phyloP scores from a whole-genome alignment of 2,329 filamentous ascomycete species.

The Fusarium clavum region DNA sequence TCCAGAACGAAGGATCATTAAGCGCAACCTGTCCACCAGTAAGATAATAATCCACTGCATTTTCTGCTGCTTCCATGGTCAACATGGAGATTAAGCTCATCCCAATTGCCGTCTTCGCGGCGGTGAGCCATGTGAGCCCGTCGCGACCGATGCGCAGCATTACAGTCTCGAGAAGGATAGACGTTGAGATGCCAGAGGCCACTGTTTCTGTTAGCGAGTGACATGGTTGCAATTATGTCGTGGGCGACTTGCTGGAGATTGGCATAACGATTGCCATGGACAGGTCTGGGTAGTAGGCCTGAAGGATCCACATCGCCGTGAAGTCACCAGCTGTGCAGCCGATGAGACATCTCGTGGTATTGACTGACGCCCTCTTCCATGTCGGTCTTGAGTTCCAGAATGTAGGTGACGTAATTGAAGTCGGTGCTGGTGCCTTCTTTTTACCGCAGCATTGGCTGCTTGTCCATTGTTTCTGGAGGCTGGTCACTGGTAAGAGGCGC shows the following conservation, averaged over 20 bases:
- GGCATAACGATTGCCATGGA: slow-evolving; percentile 63
- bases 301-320: slow-evolving; percentile 66
- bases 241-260: slow-evolving; percentile 57
- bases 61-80: slow-evolving; percentile 67
- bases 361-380: slow-evolving; percentile 64
- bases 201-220: slow-evolving; percentile 50
- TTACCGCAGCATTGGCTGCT: slow-evolving; percentile 33
- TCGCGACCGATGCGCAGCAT: slow-evolving; percentile 63
- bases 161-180: slow-evolving; percentile 63
- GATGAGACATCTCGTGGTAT: slow-evolving; percentile 66
- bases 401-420: not conserved
- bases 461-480: slow-evolving; percentile 16
- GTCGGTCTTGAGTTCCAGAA: slow-evolving; percentile 52
- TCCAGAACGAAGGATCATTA: slow-evolving; percentile 63
- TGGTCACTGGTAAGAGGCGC: not conserved
- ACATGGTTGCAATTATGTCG: rapidly evolving
- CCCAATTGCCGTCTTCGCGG: slow-evolving; percentile 64
- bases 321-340: slow-evolving; percentile 69
- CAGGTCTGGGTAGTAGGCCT: slow-evolving; percentile 59
- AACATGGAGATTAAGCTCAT: slow-evolving; percentile 71
- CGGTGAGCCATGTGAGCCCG: slow-evolving; percentile 58
- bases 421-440: not conserved
- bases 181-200: slow-evolving; percentile 63
- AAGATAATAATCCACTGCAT: slow-evolving; percentile 65
- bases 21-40: slow-evolving; percentile 63